phyloP scores from a whole-genome alignment of 441 rosid species.

The Biscutella laevigata region DNA sequence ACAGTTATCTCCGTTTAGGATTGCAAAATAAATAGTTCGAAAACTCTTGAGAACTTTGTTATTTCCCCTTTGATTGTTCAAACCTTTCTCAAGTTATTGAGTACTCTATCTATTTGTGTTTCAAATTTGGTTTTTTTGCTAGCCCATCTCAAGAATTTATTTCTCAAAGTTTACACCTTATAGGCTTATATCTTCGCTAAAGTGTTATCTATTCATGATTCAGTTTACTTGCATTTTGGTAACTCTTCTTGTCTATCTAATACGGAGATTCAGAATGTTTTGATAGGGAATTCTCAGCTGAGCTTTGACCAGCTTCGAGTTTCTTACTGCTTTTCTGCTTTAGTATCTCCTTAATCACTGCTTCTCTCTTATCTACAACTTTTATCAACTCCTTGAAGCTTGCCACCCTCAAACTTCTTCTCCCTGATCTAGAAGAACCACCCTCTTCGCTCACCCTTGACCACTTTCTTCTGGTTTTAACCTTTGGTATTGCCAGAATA shows the following conservation, averaged over 20 bases:
- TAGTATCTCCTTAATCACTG: slow-evolving; percentile 52
- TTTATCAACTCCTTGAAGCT: slow-evolving; percentile 56
- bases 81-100: slow-evolving; percentile 2
- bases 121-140: no score
- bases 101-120: slow-evolving; percentile 5
- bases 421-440: slow-evolving; percentile 38
- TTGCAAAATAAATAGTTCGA: no score
- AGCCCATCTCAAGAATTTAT: no score
- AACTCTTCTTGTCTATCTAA: not conserved
- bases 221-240: not conserved
- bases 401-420: slow-evolving; percentile 22
- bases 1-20: no score
- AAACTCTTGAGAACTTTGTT: not conserved
- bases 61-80: not conserved
- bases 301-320: slow-evolving; percentile 30
- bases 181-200: no score
- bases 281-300: slow-evolving; percentile 24
- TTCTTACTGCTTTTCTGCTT: slow-evolving; percentile 41
- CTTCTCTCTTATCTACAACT: slow-evolving; percentile 68
- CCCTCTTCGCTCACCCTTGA: slow-evolving; percentile 38
- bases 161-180: no score
- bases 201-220: no score
- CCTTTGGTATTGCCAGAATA: slow-evolving; percentile 47
- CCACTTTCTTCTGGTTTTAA: slow-evolving; percentile 33
- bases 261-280: no score